phyloP scores from a whole-genome alignment of 441 rosid genomes.

The Populus trichocarpa region DNA sequence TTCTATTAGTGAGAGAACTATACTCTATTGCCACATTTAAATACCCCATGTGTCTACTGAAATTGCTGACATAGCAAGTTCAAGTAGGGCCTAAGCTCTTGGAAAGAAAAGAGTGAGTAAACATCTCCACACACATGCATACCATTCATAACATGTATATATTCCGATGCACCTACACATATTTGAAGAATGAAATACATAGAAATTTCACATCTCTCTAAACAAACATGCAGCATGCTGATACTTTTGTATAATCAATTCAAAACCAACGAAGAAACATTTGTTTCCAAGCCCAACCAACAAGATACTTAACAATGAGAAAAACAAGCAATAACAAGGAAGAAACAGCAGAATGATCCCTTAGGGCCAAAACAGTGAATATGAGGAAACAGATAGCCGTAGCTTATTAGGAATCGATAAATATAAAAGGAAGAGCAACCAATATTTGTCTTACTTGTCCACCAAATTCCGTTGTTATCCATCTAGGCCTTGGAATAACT shows the following conservation, averaged over 20 bases:
- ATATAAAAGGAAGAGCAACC: not conserved
- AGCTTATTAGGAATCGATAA: not conserved
- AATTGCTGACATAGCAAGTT: not conserved
- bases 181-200: not conserved
- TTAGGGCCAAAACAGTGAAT: not conserved
- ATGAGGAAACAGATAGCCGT: not conserved
- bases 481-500: conserved; percentile 68
- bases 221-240: not conserved
- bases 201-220: not conserved
- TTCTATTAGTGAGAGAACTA: no score
- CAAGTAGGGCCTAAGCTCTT: not conserved
- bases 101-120: not conserved
- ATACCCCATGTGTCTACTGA: not conserved
- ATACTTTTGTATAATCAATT: not conserved
- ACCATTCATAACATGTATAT: not conserved
- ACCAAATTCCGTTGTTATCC: conserved; percentile 81
- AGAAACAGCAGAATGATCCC: not conserved
- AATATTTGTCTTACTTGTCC: conserved; percentile 58
- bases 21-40: no score
- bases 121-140: not conserved
- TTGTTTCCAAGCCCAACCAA: not conserved
- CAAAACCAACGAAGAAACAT: not conserved
- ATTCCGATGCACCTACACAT: not conserved
- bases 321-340: not conserved
- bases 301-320: not conserved